phyloP scores from a whole-genome alignment of 768 basidiomycete species.

The Psilocybe azurescens region DNA sequence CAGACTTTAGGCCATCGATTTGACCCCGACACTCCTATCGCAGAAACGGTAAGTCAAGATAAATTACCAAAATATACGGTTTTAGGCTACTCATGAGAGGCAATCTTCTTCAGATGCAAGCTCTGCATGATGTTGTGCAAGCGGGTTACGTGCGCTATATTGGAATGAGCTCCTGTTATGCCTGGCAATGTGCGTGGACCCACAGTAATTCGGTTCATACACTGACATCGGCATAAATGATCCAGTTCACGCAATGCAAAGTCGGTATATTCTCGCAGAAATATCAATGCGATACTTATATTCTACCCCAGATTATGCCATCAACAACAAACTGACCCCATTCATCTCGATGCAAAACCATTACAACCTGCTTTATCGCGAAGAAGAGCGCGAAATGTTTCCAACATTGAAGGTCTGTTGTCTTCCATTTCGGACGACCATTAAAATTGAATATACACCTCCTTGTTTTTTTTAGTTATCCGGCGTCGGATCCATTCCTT shows the following conservation, averaged over 20 bases:
- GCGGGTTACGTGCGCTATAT: conserved; percentile 68
- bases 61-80: no score
- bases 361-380: conserved; percentile 62
- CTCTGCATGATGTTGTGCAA: conserved; percentile 68
- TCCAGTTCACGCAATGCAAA: conserved; percentile 62
- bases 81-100: background rate
- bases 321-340: conserved; percentile 57
- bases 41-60: conserved; percentile 47
- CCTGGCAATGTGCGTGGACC: conserved; percentile 54
- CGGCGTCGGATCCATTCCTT: conserved; percentile 61
- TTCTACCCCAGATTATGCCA: conserved; percentile 54
- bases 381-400: conserved; percentile 69
- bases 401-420: conserved; percentile 54
- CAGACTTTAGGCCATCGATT: conserved; percentile 53
- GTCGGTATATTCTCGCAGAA: conserved; percentile 30
- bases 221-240: background rate
- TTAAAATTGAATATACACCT: background rate
- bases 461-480: conserved; percentile 41
- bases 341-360: conserved; percentile 77
- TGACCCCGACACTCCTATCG: conserved; percentile 61
- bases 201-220: background rate
- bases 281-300: background rate
- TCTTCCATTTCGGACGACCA: background rate
- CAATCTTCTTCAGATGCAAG: conserved; percentile 55
- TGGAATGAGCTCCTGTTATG: conserved; percentile 61